A percentile compares a stretch with the other conserved stretches of the same genome.
Evolutionary conservation across 805 yeast genomes (phyloP).

Genomic region (Zygosaccharomyces siamensis): DNA sequence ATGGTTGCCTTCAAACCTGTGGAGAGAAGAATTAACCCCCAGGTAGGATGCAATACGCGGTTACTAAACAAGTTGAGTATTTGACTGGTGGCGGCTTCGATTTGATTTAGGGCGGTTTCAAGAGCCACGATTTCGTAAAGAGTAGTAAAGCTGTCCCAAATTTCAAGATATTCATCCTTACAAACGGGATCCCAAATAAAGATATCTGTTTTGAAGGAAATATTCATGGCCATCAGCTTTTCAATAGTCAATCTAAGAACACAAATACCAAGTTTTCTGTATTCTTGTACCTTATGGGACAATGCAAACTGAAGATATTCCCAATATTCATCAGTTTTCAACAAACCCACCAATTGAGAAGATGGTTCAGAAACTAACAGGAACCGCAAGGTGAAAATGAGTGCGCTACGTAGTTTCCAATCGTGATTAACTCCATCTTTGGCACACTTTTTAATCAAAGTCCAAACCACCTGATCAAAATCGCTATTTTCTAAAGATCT

Average conservation of each 20-base stretch:
- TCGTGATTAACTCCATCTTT: constrained; percentile 26
- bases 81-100: constrained; percentile 69
- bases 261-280: constrained; percentile 62
- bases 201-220: constrained; percentile 10
- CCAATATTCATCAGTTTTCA: constrained; percentile 47
- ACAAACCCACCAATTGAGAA: constrained; percentile 7
- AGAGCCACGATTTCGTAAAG: constrained; percentile 75
- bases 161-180: constrained; percentile 32
- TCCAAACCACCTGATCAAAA: constrained; percentile 43
- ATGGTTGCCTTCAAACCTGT: constrained; percentile 72
- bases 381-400: constrained; percentile 53
- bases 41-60: constrained; percentile 55
- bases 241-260: constrained; percentile 59
- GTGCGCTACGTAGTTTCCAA: constrained; percentile 40
- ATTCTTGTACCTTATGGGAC: constrained; percentile 54
- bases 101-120: constrained; percentile 82
- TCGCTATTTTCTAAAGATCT: constrained; percentile 12
- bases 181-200: constrained; percentile 28
- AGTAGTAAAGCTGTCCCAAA: constrained; percentile 73
- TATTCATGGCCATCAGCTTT: constrained; percentile 29
- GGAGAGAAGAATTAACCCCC: constrained; percentile 70
- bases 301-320: constrained; percentile 50
- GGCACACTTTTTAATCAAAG: constrained; percentile 38
- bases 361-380: constrained; percentile 30
- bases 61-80: constrained; percentile 49